Conservation (phyloP, 2,329 filamentous ascomycete species). For the Amauroascus niger region DNA sequence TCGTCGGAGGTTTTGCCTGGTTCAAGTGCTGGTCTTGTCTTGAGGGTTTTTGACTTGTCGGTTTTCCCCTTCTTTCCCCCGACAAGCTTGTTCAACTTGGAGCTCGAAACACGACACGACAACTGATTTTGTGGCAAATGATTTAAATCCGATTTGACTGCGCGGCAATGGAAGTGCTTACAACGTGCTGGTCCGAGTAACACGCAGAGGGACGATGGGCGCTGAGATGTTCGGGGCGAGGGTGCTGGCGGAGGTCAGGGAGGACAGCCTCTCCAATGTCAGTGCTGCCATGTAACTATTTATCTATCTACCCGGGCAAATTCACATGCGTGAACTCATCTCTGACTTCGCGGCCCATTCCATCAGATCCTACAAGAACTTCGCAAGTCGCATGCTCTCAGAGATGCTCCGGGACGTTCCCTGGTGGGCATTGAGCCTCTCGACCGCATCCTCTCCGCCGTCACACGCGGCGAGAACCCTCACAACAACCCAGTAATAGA, state of each 20-base stretch:
- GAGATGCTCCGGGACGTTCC: background rate
- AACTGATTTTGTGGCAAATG: no score
- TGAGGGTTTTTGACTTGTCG: no score
- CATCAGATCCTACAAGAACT: conserved; percentile 5
- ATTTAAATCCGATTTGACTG: background rate
- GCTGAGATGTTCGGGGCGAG: conserved; percentile 39
- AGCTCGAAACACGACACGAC: no score
- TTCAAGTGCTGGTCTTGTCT: no score
- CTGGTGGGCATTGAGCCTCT: conserved; percentile 5
- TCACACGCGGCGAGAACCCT: background rate
- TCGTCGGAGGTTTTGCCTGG: no score
- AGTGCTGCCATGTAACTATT: conserved; percentile 14
- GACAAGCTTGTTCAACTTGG: background rate
- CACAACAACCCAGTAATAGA: conserved; percentile 40
- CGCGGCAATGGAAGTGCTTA: background rate
- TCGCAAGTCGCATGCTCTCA: background rate
- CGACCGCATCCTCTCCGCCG: conserved; percentile 6
- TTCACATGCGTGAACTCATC: background rate
- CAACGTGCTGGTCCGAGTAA: background rate
- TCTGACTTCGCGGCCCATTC: no score
- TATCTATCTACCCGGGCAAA: no score
- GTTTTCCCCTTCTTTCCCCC: no score
- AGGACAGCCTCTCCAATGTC: conserved; percentile 45
- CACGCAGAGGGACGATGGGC: conserved; percentile 7
- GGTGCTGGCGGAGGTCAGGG: conserved; percentile 44